These are phyloP conservation scores for Neurospora terricola DNA, from an alignment of 495 filamentous ascomycete genomes.

Conservation along the genomic window DNA sequence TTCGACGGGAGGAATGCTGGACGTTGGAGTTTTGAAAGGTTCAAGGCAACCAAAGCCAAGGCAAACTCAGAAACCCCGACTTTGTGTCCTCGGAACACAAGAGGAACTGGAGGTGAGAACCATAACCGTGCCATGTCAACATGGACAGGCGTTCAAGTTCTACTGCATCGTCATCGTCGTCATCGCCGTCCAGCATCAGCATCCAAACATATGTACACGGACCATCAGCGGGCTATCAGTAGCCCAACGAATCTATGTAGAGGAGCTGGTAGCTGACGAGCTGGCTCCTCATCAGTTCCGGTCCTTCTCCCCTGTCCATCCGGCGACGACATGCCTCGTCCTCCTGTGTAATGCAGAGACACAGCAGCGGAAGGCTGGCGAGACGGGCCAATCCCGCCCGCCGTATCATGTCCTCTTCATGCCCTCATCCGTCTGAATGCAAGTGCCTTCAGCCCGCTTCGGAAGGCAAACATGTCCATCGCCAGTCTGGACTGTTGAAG, in stretches of 20 bases:
- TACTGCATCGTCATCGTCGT: not conserved
- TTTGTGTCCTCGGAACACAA: not conserved
- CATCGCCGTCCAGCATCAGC: not conserved
- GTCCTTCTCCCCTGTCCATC: not conserved
- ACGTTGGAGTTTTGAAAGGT: not conserved
- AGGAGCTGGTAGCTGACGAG: not conserved
- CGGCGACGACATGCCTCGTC: not conserved
- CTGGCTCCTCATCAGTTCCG: not conserved
- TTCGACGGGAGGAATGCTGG: not conserved
- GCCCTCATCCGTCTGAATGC: not conserved
- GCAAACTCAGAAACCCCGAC: not conserved
- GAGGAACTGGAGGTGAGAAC: not conserved
- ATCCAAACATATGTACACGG: not conserved
- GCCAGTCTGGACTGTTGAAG: not conserved
- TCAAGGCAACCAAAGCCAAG: not conserved
- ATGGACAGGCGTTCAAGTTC: not conserved
- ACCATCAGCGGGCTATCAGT: not conserved
- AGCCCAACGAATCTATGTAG: not conserved
- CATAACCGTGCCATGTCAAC: not conserved
- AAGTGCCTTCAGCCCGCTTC: not conserved
- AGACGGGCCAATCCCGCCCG: not conserved
- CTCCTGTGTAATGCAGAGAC: not conserved
- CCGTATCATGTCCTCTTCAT: not conserved
- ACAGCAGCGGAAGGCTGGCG: not conserved
- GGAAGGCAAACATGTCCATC: not conserved